Evolutionary conservation across 2,329 filamentous ascomycete genomes (phyloP), one percentile per base, ranked within the genome.

Genomic region (Diaporthe sp.): DNA sequence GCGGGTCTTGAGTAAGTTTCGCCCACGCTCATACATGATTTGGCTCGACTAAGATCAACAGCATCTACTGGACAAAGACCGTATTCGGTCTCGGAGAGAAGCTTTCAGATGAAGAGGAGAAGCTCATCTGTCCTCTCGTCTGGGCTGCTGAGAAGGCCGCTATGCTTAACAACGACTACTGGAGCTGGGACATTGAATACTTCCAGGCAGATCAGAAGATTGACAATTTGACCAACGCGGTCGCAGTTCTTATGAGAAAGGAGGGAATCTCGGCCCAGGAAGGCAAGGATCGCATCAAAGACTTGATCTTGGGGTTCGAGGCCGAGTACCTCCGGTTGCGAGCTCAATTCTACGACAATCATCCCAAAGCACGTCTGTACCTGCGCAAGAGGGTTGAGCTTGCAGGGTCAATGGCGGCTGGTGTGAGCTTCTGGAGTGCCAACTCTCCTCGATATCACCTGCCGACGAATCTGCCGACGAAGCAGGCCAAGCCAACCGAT

Each of bases 131-230:
- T n/a, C 67, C 67, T 10, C 28, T 57, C n/a, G 34, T 71, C 31
- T 51, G 34, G 34, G 67, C 67, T 13, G 67, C 67, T 6, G 49
- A 51, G 44, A 51, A 39, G 51, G 67, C 44, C 10, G 46, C 51
- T 19, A 39, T 71, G 42, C 67, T 71, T 28, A 55, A 51, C 31
- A 71, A 71, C 67, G 67, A 71, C 44, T 71, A 53, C 51, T 71
- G 44, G 44, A 71, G 67, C 37, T 71, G 67, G 67, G 67, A 71
- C 15, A 51, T 37, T 10, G 67, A 71, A 22, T 71, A 37, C n/a
- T 53, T 28, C 12, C 44, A 57, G 46, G 44, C 34, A 19, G 28
- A 57, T 13, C 34, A 51, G 9, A 51, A 71, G 13, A 39, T 39
- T 39, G 34, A 34, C 9, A 37, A 28, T 0, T 25, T 71, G 9